A percentile compares a stretch with the other conserved stretches of the same genome.
phyloP scores from a whole-genome alignment of 192 early-diverging fungal genomes.

The Coemansia sp. region DNA sequence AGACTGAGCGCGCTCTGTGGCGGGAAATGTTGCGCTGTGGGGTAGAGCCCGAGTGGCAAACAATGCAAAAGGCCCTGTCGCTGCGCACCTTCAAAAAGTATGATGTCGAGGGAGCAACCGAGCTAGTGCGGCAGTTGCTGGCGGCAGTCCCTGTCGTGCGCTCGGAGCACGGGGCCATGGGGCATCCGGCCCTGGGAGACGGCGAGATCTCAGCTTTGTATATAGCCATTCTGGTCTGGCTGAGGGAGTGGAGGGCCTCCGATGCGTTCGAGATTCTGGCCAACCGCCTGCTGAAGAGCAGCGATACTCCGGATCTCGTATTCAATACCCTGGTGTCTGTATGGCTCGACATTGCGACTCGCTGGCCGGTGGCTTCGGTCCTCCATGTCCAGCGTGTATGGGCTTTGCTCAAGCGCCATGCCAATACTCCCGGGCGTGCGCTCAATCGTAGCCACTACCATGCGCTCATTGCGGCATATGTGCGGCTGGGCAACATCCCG shows the following conservation, averaged over 20 bases:
- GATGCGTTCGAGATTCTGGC: constrained; percentile 30
- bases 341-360: constrained; percentile 36
- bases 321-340: constrained; percentile 21
- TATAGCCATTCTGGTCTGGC: constrained; percentile 25
- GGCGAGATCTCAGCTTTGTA: constrained; percentile 10
- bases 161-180: too few species aligned
- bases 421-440: not conserved
- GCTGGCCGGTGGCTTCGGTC: constrained; percentile 4
- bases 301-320: constrained; percentile 3
- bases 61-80: constrained; percentile 8
- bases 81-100: constrained; percentile 7
- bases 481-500: constrained; percentile 36
- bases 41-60: constrained; percentile 4
- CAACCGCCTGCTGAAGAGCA: constrained; percentile 17
- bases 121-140: constrained; percentile 15
- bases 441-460: constrained; percentile 39
- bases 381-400: constrained; percentile 26
- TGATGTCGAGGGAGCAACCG: constrained; percentile 7
- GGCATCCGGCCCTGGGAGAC: not conserved
- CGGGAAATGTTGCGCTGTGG: constrained; percentile 31
- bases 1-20: constrained; percentile 19
- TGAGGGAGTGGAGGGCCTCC: constrained; percentile 14
- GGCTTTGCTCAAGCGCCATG: constrained; percentile 7
- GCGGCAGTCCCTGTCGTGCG: not conserved
- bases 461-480: constrained; percentile 33